Base-by-base conservation (phyloP, 108 stramenopile genomes). In the Cyclotella atomus region DNA sequence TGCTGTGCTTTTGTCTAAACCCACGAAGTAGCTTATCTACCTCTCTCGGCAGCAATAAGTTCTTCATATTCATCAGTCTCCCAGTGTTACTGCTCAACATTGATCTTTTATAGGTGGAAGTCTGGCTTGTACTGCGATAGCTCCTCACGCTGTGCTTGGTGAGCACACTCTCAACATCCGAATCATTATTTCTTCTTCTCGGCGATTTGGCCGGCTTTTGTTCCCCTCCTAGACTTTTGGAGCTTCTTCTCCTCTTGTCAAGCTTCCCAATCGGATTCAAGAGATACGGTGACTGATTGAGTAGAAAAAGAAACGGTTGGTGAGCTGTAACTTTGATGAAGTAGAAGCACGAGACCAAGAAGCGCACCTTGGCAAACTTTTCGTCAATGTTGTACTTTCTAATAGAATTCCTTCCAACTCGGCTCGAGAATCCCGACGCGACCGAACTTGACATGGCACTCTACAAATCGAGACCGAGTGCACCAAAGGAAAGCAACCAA, bases 1-100 rank as follows among this genome's bases (percentile, higher is more conserved):
- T 64, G 38, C 44, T 56, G 68, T 70, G 68, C 41, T 52, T 77
- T 43, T 77, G 76, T 45, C 76, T 41, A 54, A 77, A 77, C 34
- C 49, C 76, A 30, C 69, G 67, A 28, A 70, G 52, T 12, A 77
- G 1, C 60, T 65, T 77, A 24, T 70, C 68, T 19, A 59, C 56
- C 36, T 70, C 76, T 35, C 69, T 50, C 15, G 76, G 76, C 75
- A 76, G 57, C 2, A 76, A 54, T 24, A 68, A 33, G 33, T 57
- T 61, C 60, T 76, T 76, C 59, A 68, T 68, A 12, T 52, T 15
- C 57, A 41, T 52, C 52, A 68, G 33, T 30, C 59, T 35, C 12
- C 59, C 24, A n/a, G 67, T 16, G 62, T 17, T 61, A 23, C 27
- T 68, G 1, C 10, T 46, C 35, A 65, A 45, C 15, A 65, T 16